Base-by-base conservation (phyloP, 345 rosid genomes). In the Isatis tinctoria region DNA sequence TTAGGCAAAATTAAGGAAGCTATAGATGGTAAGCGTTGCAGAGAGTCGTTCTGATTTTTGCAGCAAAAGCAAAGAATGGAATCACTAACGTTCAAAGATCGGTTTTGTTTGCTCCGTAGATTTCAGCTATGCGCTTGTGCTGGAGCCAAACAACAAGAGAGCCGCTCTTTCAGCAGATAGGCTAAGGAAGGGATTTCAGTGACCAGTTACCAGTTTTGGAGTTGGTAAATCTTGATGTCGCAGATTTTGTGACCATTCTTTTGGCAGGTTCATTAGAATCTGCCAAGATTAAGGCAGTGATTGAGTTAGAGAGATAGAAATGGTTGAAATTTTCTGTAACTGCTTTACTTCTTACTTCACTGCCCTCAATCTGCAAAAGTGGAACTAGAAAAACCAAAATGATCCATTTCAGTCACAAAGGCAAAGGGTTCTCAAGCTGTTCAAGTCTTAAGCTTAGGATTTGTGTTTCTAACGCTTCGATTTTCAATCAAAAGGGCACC, bases 101-200 rank as follows among this genome's bases (percentile, higher is more conserved):
- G n/a, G 5, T 10, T 28, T 35, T 24, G 18, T 48, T 35, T 32
- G 13, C 6, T 14, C 24, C 79, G 87, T 89, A 93, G 98, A 93
- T 82, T 93, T 90, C 73, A 70, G 37, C 32, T 77, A 89, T 58
- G 97, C 98, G 4, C 82, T 89, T 67, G 91, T 94, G 54, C 88
- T 94, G 17, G 98, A 94, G 80, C 98, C 98, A 64, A 91, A 92
- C 79, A 93, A 93, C 70, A 91, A 89, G 80, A 81, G 93, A 77
- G 97, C 96, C 20, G 54, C 91, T 24, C 30, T 74, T 16, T 87
- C 90, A 54, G 96, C 96, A 0, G 87, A 89, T 30, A 83, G 93
- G 81, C 81, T 93, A 49, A 79, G 85, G 81, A 89, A 89, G 83
- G 18, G 69, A 36, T 91, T 82, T 64, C 83, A 2, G 54, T 67